Evolutionary conservation across 345 rosid genomes (phyloP), one percentile per base, ranked within the genome.

Genomic region (Euphorbia pulcherrima): DNA sequence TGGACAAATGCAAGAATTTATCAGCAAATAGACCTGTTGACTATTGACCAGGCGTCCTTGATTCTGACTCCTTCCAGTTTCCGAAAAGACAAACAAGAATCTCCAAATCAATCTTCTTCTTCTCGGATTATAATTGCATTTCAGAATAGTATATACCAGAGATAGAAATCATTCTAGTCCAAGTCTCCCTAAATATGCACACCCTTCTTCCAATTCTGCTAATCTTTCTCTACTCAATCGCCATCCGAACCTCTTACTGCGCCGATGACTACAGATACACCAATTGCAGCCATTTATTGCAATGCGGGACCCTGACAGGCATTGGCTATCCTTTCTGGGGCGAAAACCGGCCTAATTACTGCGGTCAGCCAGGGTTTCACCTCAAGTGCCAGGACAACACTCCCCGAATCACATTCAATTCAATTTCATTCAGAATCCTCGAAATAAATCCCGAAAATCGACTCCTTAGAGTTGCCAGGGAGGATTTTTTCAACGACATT

Each of bases 311-410:
- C 24, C 27, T 33, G 4, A 33, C 1, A 2, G n/a, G n/a, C n/a
- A 33, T 78, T 16, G 23, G 56, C 26, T 81, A 72, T 59, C 82
- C 84, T 20, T 77, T 81, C 78, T 74, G 77, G 77, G 81, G 81
- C 2, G 65, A 37, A 9, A 59, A 60, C 17, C 72, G 79, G 23
- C 18, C 68, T 21, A 18, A 24, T 14, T 68, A 55, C 13, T 82
- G 85, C 16, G 80, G 85, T 64, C 37, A 40, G 58, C 73, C 82
- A 0, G 72, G 40, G 23, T 67, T 75, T 14, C 27, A 68, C 65
- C 77, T 78, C 27, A 12, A 14, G 8, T 82, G 85, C 69, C 53
- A 30, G 16, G 28, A 52, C 37, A 17, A 26, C 12, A 0, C 18
- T 35, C 61, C 78, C 7, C 39, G 17, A 30, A 73, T 80, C 51